These are phyloP conservation scores for Rosa multiflora DNA, from an alignment of 306 rosid genomes.

Conservation along the genomic window DNA sequence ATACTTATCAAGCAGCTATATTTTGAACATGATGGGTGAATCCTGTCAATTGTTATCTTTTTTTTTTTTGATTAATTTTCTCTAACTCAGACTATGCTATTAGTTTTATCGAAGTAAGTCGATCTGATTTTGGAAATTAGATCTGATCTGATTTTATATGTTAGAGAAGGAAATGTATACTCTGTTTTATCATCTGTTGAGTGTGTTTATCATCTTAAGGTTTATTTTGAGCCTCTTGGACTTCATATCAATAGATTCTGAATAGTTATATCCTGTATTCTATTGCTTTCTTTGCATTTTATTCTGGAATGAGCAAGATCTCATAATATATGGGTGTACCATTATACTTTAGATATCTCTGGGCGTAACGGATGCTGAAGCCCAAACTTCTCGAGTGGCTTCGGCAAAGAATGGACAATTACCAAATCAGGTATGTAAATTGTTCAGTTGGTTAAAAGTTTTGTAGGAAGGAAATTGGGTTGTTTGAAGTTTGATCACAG, in stretches of 20 bases:
- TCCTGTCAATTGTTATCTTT: not conserved
- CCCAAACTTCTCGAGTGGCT: conserved; percentile 17
- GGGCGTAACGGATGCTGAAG: conserved; percentile 26
- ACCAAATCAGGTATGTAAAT: conserved; percentile 14
- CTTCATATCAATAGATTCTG: not conserved
- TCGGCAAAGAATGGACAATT: conserved; percentile 14
- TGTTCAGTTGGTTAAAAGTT: not conserved
- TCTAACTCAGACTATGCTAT: not conserved
- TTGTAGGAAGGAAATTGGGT: not conserved
- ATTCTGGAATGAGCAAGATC: not conserved
- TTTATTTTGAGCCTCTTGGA: not conserved
- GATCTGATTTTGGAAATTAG: not conserved
- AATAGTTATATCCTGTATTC: not conserved
- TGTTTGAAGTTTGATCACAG: not conserved
- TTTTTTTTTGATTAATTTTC: not conserved
- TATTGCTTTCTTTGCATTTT: not conserved
- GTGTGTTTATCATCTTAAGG: not conserved
- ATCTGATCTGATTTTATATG: not conserved
- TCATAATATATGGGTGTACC: not conserved
- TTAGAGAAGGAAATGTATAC: not conserved
- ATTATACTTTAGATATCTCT: conserved; percentile 8
- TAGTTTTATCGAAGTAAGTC: not conserved
- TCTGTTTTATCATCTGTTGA: not conserved
- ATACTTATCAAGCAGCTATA: not conserved
- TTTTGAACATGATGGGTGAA: not conserved